Evolutionary conservation across 257 asterid genomes (phyloP).

Genomic region (Solanum pinnatisectum): DNA sequence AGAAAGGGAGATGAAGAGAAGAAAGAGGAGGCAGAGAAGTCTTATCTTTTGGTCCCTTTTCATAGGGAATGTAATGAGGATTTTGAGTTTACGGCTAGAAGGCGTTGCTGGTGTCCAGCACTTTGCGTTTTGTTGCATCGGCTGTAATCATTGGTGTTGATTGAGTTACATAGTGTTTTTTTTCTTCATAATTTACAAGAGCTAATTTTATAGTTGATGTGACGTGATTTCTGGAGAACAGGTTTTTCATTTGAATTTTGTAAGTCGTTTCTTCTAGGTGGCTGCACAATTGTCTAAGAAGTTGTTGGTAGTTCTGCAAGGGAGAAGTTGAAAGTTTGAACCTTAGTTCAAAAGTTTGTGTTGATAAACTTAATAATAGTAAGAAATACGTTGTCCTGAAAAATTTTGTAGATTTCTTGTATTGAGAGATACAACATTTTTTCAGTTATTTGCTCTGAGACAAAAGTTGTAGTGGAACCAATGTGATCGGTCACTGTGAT

Average conservation of each 20-base stretch:
- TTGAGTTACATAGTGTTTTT: background rate
- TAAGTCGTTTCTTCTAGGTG: background rate
- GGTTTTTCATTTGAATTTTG: background rate
- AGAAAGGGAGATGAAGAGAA: too few relatives aligned
- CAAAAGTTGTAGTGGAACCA: background rate
- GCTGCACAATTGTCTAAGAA: too few relatives aligned
- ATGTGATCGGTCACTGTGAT: background rate
- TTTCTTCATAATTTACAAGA: background rate
- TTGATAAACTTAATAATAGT: too few relatives aligned
- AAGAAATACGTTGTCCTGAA: background rate
- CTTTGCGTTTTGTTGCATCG: background rate
- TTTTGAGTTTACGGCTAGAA: background rate
- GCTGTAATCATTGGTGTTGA: background rate
- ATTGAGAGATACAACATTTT: background rate
- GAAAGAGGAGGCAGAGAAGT: background rate
- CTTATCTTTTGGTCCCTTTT: background rate
- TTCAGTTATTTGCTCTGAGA: background rate
- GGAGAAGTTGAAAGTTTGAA: too few relatives aligned
- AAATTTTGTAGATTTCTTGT: background rate
- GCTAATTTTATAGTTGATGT: background rate
- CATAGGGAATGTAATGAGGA: background rate
- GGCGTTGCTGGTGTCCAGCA: background rate
- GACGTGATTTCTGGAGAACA: background rate
- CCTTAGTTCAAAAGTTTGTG: too few relatives aligned
- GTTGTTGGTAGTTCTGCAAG: background rate